A percentile compares a stretch with the other conserved stretches of the same genome.
phyloP scores from a whole-genome alignment of 2,329 filamentous ascomycete genomes.

The Arthrobotrys pseudoclavata region DNA sequence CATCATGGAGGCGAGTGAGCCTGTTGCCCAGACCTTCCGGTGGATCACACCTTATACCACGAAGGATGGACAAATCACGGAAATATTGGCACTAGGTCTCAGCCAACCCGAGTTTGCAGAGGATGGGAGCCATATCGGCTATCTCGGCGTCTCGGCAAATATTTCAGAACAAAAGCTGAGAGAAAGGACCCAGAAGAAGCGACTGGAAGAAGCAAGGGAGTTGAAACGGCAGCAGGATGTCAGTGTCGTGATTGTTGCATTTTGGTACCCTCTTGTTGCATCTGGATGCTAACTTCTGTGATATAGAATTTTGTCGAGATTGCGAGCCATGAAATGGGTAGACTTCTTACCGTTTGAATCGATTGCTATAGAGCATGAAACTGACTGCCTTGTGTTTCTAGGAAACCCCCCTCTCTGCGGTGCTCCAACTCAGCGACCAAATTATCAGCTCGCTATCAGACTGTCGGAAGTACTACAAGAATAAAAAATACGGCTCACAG shows the following conservation, averaged over 20 bases:
- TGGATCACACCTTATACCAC: slow-evolving; percentile 43
- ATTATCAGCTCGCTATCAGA: slow-evolving; percentile 67
- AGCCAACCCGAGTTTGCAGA: slow-evolving; percentile 79
- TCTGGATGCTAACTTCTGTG: slow-evolving; percentile 4
- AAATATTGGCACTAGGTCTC: slow-evolving; percentile 83
- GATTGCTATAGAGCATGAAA: slow-evolving; percentile 16
- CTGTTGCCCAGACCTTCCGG: slow-evolving; percentile 25
- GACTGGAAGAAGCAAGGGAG: slow-evolving; percentile 84
- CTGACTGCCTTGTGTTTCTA: slow-evolving; percentile 72
- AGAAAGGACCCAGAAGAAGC: slow-evolving; percentile 80
- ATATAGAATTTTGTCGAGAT: slow-evolving; percentile 82
- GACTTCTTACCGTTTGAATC: background rate
- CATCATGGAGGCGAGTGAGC: slow-evolving; percentile 25
- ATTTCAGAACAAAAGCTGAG: slow-evolving; percentile 89
- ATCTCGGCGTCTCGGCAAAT: slow-evolving; percentile 85
- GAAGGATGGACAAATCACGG: slow-evolving; percentile 66
- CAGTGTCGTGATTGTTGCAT: slow-evolving; percentile 2
- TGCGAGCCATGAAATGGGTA: slow-evolving; percentile 64
- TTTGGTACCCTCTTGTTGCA: background rate
- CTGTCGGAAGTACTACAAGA: slow-evolving; percentile 60
- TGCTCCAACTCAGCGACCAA: slow-evolving; percentile 82
- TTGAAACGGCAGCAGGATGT: slow-evolving; percentile 77
- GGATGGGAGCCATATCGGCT: slow-evolving; percentile 76
- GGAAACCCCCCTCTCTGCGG: slow-evolving; percentile 81
- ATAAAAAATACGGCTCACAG: slow-evolving; percentile 53